A percentile compares a stretch with the other conserved stretches of the same genome.
Conservation (phyloP, 2,329 filamentous ascomycete genomes). For the Talaromyces marneffei region DNA sequence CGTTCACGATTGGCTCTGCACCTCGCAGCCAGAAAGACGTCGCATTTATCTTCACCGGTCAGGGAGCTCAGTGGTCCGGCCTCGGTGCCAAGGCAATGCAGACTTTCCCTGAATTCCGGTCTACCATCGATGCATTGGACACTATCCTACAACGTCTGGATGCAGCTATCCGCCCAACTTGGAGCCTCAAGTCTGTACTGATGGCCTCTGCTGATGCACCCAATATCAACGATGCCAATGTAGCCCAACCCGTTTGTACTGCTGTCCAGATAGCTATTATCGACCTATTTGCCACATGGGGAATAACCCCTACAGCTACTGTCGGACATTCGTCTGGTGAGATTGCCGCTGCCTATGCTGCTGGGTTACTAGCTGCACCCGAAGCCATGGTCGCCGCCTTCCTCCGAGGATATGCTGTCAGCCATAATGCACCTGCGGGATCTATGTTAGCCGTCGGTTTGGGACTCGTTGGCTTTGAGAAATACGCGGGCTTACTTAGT, state of each 20-base stretch:
- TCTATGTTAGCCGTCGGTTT: not conserved
- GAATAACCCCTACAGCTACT: not conserved
- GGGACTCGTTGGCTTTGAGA: not conserved
- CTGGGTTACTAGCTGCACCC: not conserved
- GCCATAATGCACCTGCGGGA: not conserved
- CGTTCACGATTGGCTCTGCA: not conserved
- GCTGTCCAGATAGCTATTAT: not conserved
- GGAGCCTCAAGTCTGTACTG: not conserved
- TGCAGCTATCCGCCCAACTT: not conserved
- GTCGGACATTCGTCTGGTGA: slow-evolving; percentile 2
- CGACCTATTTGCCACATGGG: not conserved
- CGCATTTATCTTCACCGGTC: slow-evolving; percentile 1
- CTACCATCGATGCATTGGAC: not conserved
- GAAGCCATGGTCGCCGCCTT: not conserved
- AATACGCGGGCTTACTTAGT: not conserved
- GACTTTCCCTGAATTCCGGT: not conserved
- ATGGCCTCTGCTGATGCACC: not conserved
- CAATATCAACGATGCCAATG: not conserved
- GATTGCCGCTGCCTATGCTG: not conserved
- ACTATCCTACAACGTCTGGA: not conserved
- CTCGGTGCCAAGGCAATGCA: not conserved
- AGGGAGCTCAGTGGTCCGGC: not conserved
- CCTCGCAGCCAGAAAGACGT: not conserved
- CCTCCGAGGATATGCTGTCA: not conserved
- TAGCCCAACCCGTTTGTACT: not conserved